Conservation (phyloP, 148 eudicot genomes). For the Rhododendron griersonianum region DNA sequence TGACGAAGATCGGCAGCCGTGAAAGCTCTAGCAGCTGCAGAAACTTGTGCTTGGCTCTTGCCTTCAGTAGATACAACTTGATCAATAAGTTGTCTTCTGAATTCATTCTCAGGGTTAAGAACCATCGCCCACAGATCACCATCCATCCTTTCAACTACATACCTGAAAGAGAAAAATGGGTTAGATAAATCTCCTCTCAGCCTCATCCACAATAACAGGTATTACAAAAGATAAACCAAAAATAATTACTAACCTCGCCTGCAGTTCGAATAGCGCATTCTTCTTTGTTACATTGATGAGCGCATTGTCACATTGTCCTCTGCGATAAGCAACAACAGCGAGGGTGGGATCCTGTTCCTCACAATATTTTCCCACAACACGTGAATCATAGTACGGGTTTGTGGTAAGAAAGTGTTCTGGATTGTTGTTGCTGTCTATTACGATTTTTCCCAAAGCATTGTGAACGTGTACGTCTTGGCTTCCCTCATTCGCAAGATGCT, state of each 20-base stretch:
- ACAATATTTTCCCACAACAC: constrained; percentile 95
- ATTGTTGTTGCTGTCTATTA: neutral
- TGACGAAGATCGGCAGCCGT: neutral
- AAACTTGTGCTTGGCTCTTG: neutral
- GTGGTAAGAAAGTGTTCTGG: neutral
- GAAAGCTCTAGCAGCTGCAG: neutral
- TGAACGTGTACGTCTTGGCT: neutral
- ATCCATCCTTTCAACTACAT: neutral
- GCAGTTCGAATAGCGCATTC: neutral
- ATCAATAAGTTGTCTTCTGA: neutral
- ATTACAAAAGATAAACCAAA: neutral
- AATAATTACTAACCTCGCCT: neutral
- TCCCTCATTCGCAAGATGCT: neutral
- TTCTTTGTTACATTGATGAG: neutral
- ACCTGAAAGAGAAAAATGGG: neutral
- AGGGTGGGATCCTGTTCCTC: constrained; percentile 20
- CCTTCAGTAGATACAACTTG: neutral
- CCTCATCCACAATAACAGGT: neutral
- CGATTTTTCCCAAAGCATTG: neutral
- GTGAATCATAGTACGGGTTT: constrained; percentile 57
- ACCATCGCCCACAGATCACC: neutral
- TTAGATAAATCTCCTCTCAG: neutral
- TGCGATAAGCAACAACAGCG: neutral
- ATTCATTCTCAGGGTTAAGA: neutral
- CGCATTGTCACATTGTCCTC: neutral